Conservation (phyloP, 2,329 filamentous ascomycete genomes). For the Penicillium sp. region DNA sequence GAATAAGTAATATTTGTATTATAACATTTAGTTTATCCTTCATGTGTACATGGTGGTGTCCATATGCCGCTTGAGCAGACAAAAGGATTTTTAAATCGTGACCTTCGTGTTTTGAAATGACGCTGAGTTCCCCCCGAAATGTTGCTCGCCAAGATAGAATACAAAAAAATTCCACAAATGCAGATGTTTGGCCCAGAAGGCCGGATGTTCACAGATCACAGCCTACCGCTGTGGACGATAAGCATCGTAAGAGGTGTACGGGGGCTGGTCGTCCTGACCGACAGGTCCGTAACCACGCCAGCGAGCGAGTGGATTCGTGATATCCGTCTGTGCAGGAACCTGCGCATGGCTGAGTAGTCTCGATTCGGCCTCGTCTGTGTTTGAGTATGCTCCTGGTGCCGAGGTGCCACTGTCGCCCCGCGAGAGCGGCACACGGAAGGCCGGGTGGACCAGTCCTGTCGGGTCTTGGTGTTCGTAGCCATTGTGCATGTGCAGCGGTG, state of each 20-base stretch:
- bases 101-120: slow-evolving; percentile 8
- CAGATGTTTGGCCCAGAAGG: not conserved
- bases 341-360: slow-evolving; percentile 38
- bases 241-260: slow-evolving; percentile 34
- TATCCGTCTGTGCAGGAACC: slow-evolving; percentile 22
- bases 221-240: slow-evolving; percentile 26
- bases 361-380: slow-evolving; percentile 40
- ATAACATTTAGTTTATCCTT: not conserved
- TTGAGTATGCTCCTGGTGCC: slow-evolving; percentile 29
- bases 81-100: not conserved
- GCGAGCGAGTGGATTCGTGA: slow-evolving; percentile 25
- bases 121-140: not conserved
- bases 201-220: slow-evolving; percentile 10
- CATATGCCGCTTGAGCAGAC: not conserved
- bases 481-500: slow-evolving; percentile 25
- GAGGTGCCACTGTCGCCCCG: slow-evolving; percentile 22
- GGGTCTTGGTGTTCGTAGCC: slow-evolving; percentile 21
- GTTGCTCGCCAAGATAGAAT: not conserved
- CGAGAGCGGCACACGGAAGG: slow-evolving; percentile 33
- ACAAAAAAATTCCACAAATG: slow-evolving; percentile 1
- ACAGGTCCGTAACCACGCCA: slow-evolving; percentile 42
- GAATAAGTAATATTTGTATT: not conserved
- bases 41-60: not conserved
- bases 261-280: slow-evolving; percentile 32
- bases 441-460: slow-evolving; percentile 31